A percentile compares a stretch with the other conserved stretches of the same genome.
Conservation (phyloP, 371 early-diverging fungal genomes). For the Saksenaea vasiformis region DNA sequence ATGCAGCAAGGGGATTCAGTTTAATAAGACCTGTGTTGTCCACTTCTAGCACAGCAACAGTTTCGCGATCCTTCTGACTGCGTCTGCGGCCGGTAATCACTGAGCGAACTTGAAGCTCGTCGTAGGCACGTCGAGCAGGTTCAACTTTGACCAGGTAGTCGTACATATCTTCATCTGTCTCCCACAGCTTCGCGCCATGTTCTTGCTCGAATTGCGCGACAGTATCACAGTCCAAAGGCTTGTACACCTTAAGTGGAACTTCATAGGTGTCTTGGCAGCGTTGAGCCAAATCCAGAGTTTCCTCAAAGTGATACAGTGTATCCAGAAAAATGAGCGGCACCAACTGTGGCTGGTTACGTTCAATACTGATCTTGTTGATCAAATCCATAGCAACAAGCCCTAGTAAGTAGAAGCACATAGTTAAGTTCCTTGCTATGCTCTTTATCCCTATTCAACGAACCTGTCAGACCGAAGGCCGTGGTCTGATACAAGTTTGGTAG, state of each 20-base stretch:
- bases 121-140: conserved; percentile 88
- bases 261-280: conserved; percentile 69
- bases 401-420: too few species aligned
- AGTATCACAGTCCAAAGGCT: conserved; percentile 64
- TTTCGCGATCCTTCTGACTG: conserved; percentile 84
- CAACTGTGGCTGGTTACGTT: conserved; percentile 51
- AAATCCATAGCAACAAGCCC: conserved; percentile 82
- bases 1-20: conserved; percentile 85
- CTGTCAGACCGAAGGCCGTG: conserved; percentile 90
- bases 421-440: neutral
- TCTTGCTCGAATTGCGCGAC: conserved; percentile 68
- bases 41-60: conserved; percentile 79
- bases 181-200: conserved; percentile 84
- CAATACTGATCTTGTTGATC: conserved; percentile 65
- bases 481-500: conserved; percentile 87
- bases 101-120: conserved; percentile 69
- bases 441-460: conserved; percentile 13
- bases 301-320: conserved; percentile 90
- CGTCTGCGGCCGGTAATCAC: conserved; percentile 91
- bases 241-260: conserved; percentile 73
- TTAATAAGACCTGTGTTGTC: conserved; percentile 85
- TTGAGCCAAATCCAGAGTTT: conserved; percentile 80
- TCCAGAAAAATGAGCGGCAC: conserved; percentile 91
- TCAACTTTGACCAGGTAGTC: conserved; percentile 94
- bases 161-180: conserved; percentile 77